phyloP scores from a whole-genome alignment of 1,284 basidiomycete species.

The Cryptococcus neoformans region DNA sequence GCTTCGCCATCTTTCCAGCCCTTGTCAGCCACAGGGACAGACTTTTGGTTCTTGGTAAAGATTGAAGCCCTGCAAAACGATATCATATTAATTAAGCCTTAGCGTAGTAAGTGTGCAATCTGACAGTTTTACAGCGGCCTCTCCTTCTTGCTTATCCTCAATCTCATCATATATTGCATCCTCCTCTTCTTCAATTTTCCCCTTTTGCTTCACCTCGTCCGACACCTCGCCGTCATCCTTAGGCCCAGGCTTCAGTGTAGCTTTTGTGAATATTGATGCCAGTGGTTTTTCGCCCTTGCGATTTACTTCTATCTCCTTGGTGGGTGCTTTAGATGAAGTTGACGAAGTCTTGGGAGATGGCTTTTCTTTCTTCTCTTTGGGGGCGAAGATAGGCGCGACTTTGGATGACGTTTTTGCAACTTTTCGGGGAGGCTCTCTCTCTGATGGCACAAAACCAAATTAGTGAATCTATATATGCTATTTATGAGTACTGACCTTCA shows the following conservation, averaged over 20 bases:
- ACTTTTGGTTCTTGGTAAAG: constrained; percentile 51
- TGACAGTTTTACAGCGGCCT: constrained; percentile 62
- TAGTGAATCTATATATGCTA: background rate
- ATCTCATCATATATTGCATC: constrained; percentile 32
- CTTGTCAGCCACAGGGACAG: constrained; percentile 73
- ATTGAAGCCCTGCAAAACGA: constrained; percentile 58
- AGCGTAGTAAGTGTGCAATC: background rate
- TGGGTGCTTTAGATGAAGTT: background rate
- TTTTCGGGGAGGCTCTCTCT: constrained; percentile 33
- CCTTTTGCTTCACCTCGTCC: constrained; percentile 47
- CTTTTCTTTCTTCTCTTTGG: constrained; percentile 19
- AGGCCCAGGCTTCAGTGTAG: constrained; percentile 19
- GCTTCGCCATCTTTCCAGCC: constrained; percentile 84
- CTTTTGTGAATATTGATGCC: constrained; percentile 49
- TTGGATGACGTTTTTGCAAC: constrained; percentile 27
- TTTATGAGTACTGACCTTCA: background rate
- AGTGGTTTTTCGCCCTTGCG: constrained; percentile 29
- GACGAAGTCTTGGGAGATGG: constrained; percentile 5
- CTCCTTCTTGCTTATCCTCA: constrained; percentile 57
- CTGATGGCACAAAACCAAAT: constrained; percentile 2
- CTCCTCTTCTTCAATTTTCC: constrained; percentile 46
- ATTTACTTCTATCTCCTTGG: constrained; percentile 1
- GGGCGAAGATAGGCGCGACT: constrained; percentile 29
- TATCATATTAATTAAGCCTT: background rate
- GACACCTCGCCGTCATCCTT: constrained; percentile 32